These are phyloP conservation scores for Mycosphaerelloides madeirae DNA, from an alignment of 2,329 filamentous ascomycete genomes.

Conservation along the genomic window DNA sequence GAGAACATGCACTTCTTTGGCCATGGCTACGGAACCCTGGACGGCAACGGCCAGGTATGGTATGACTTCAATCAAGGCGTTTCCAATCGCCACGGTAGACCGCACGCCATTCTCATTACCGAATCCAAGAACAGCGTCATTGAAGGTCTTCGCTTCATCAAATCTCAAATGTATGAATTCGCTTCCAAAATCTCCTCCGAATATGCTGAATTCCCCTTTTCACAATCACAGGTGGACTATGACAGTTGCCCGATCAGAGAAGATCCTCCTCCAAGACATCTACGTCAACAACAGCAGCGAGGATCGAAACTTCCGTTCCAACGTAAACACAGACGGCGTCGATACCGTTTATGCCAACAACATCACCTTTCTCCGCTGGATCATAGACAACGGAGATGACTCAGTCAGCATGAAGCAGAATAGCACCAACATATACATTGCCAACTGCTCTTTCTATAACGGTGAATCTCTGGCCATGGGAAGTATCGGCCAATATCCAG, in stretches of 20 bases:
- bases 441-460: slow-evolving; percentile 47
- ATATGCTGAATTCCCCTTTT: slow-evolving; percentile 1
- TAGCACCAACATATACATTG: slow-evolving; percentile 50
- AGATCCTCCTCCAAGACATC: slow-evolving; percentile 48
- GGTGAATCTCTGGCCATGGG: slow-evolving; percentile 54
- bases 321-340: slow-evolving; percentile 44
- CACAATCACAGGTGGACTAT: slow-evolving; percentile 31
- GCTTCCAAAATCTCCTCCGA: slow-evolving; percentile 39
- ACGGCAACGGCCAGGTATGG: slow-evolving; percentile 59
- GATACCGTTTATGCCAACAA: slow-evolving; percentile 52
- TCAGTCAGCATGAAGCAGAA: slow-evolving; percentile 53
- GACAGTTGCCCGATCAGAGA: slow-evolving; percentile 48
- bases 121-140: slow-evolving; percentile 47
- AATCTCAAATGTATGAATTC: slow-evolving; percentile 52
- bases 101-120: slow-evolving; percentile 50
- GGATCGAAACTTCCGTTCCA: slow-evolving; percentile 22
- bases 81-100: slow-evolving; percentile 36
- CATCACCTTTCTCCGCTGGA: slow-evolving; percentile 51
- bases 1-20: slow-evolving; percentile 49
- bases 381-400: slow-evolving; percentile 51
- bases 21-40: slow-evolving; percentile 49
- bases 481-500: slow-evolving; percentile 53
- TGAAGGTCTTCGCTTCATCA: slow-evolving; percentile 48
- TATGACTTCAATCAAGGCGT: slow-evolving; percentile 39
- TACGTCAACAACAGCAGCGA: slow-evolving; percentile 52